Percentiles rank a stretch among this genome's conserved stretches.
Evolutionary conservation across 106 monocot species (phyloP).

Genomic region (Apostasia shenzhenica): DNA sequence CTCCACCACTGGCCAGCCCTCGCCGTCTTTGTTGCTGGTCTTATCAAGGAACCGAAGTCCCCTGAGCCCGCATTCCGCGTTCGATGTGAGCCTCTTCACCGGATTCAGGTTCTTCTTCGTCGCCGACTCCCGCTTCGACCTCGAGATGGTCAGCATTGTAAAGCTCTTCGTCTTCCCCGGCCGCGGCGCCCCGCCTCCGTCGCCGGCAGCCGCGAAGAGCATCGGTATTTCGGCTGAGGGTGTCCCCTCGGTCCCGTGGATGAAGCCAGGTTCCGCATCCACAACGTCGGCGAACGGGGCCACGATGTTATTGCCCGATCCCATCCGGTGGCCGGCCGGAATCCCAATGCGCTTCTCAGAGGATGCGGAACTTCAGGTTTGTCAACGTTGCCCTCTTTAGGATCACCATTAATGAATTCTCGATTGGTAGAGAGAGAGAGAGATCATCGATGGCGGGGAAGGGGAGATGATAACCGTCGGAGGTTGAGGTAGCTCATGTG

Average conservation of each 20-base stretch:
- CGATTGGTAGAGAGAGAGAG: no score
- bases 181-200: neutral
- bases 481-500: no score
- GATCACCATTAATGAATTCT: no score
- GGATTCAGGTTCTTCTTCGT: neutral
- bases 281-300: neutral
- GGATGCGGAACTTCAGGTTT: no score
- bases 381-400: no score
- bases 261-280: neutral
- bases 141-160: neutral
- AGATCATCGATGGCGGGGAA: no score
- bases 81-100: conserved; percentile 27
- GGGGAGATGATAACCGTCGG: no score
- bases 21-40: conserved; percentile 38
- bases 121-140: neutral
- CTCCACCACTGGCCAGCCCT: conserved; percentile 62
- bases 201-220: neutral
- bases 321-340: neutral
- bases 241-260: neutral
- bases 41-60: conserved; percentile 78
- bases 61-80: conserved; percentile 43
- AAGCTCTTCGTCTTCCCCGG: neutral
- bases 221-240: neutral
- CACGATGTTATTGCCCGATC: neutral
- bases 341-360: neutral